Base-by-base conservation (phyloP, 2,329 filamentous ascomycete species). In the Mycosphaerella sp. region DNA sequence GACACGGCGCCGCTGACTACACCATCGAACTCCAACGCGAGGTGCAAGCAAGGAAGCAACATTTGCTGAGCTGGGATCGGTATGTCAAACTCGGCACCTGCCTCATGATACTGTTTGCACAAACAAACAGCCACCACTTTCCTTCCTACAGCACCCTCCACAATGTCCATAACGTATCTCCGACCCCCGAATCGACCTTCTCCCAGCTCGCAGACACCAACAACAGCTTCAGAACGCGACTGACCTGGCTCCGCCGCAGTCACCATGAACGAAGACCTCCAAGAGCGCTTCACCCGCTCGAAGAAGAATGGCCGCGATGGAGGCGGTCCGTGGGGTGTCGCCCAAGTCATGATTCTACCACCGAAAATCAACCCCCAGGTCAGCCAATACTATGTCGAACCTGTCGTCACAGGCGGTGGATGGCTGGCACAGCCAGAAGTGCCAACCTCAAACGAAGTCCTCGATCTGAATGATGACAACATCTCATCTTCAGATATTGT, bases 381-480 rank as follows among this genome's bases (percentile, higher is more conserved):
- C 13, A 54, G 59, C 2, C n/a, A 59, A 6, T 68, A 68, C 55
- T 63, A 59, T 40, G 53, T 44, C 27, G 52, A 39, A 37, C 34
- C 39, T 32, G 41, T 47, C 37, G 41, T 35, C 17, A 30, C 50
- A 7, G 56, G 58, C n/a, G 57, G 57, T n/a, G 57, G 51, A n/a
- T 69, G 67, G 67, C 52, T 66, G 0, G 37, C 50, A 6, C 56
- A 55, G 4, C 75, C 81, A 0, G 81, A 85, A 50, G 63, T 85
- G 1, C 82, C 83, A 0, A 73, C 70, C 0, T 57, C 73, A 0
- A 64, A 63, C 0, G 83, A 86, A 61, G 72, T 86, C 6, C 66
- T 79, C 41, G 48, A 39, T 37, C 47, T 44, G 18, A 46, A 55
- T 32, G 50, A 50, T 9, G 41, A 49, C 43, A 50, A 41, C 18